Evolutionary conservation across 2,329 filamentous ascomycete species (phyloP).

Genomic region (Colletotrichum caudatum): DNA sequence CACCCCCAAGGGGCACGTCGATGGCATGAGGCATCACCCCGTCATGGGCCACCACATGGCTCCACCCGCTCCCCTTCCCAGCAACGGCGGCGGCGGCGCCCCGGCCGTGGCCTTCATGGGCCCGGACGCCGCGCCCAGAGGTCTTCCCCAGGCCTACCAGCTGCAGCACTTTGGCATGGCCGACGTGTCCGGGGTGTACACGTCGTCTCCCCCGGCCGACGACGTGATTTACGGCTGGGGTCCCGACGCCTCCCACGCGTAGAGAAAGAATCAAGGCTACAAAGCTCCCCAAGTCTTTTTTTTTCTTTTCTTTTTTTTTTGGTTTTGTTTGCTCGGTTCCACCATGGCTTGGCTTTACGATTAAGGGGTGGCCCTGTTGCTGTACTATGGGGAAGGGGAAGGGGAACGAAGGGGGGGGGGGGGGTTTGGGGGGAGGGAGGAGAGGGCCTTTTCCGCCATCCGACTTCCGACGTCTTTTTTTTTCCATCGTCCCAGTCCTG

Average conservation of each 20-base stretch:
- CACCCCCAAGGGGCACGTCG: neutral
- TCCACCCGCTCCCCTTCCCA: neutral
- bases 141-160: conserved; percentile 18
- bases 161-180: conserved; percentile 29
- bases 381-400: neutral
- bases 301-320: too few relatives aligned
- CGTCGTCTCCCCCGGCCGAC: conserved; percentile 10
- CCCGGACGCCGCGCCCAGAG: neutral
- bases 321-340: neutral
- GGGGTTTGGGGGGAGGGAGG: too few relatives aligned
- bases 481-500: neutral
- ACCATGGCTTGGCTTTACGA: neutral
- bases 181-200: conserved; percentile 37
- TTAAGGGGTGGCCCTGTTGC: neutral
- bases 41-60: neutral
- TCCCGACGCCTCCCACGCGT: conserved; percentile 19
- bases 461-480: neutral
- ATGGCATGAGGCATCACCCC: neutral
- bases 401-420: too few relatives aligned
- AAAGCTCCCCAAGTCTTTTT: too few relatives aligned
- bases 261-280: neutral
- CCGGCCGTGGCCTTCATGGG: neutral
- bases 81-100: neutral
- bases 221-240: conserved; percentile 33
- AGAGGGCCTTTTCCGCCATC: too few relatives aligned